Conservation (phyloP, 2,329 filamentous ascomycete species). For the Alternaria longipes region DNA sequence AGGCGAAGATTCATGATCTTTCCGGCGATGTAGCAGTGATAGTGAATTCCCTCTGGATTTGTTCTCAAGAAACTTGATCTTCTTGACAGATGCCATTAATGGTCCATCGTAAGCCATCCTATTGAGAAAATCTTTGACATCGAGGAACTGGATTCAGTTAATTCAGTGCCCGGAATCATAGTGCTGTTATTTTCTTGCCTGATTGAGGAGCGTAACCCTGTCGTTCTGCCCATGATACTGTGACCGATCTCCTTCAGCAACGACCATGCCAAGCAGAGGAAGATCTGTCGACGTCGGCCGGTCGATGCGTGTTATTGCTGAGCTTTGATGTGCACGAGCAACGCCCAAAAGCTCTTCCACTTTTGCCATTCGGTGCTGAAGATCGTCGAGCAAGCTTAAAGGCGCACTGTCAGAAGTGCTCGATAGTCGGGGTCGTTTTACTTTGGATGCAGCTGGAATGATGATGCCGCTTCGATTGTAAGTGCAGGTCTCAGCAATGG, state of each 20-base stretch:
- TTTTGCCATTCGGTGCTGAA: conserved; percentile 28
- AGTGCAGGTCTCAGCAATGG: conserved; percentile 25
- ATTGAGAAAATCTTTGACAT: conserved; percentile 28
- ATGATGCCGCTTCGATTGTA: conserved; percentile 17
- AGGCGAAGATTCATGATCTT: conserved; percentile 22
- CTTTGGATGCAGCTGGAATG: background rate
- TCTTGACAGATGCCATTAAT: conserved; percentile 25
- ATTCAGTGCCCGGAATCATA: background rate
- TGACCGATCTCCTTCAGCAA: conserved; percentile 29
- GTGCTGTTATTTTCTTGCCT: conserved; percentile 17
- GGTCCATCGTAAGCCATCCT: conserved; percentile 24
- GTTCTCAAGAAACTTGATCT: conserved; percentile 29
- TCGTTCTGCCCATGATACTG: conserved; percentile 34
- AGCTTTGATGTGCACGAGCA: background rate
- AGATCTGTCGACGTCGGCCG: background rate
- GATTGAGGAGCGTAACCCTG: conserved; percentile 31
- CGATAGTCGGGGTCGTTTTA: background rate
- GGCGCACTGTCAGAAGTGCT: background rate
- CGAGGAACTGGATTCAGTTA: conserved; percentile 25
- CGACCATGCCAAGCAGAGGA: conserved; percentile 27
- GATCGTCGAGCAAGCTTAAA: conserved; percentile 21
- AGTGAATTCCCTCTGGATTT: conserved; percentile 21
- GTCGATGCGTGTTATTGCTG: background rate
- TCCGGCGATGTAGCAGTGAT: conserved; percentile 12
- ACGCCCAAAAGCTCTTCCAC: conserved; percentile 32